Percentiles rank a stretch among this genome's conserved stretches.
phyloP scores from a whole-genome alignment of 179 eudicot genomes.

The Heliamphora pulchella region DNA sequence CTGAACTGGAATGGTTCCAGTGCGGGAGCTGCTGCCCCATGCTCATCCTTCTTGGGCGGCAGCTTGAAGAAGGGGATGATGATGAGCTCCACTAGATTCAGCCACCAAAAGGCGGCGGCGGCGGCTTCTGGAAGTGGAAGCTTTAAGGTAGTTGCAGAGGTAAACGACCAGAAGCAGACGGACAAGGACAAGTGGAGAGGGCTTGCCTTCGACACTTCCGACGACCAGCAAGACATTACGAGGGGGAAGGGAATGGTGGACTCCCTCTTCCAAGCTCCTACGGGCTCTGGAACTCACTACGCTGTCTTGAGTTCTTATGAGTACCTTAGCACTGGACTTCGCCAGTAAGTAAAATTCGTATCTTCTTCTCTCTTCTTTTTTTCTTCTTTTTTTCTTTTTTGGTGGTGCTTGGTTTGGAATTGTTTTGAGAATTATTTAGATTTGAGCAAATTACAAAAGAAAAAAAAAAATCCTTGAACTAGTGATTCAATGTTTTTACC shows the following conservation, averaged over 20 bases:
- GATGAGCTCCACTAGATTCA: constrained; percentile 25
- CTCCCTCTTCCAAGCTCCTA: constrained; percentile 71
- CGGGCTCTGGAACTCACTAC: constrained; percentile 45
- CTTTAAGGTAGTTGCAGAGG: constrained; percentile 28
- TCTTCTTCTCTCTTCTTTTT: too few species aligned
- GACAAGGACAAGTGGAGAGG: constrained; percentile 52
- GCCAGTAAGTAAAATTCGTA: constrained; percentile 27
- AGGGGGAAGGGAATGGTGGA: constrained; percentile 77
- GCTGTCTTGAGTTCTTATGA: constrained; percentile 53
- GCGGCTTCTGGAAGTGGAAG: neutral
- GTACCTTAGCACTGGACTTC: constrained; percentile 52
- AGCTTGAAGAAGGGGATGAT: constrained; percentile 37
- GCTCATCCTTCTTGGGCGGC: constrained; percentile 48
- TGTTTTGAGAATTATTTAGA: too few species aligned
- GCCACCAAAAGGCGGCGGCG: neutral
- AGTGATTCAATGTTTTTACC: too few species aligned
- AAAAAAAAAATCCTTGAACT: too few species aligned
- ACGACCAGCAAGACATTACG: constrained; percentile 74
- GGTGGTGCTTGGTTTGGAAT: too few species aligned
- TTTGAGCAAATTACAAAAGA: too few species aligned
- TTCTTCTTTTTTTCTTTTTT: too few species aligned
- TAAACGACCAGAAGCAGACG: constrained; percentile 42
- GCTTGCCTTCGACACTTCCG: constrained; percentile 52
- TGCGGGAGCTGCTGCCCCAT: constrained; percentile 38
- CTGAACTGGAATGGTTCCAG: constrained; percentile 44